Evolutionary conservation across 2,329 filamentous ascomycete species (phyloP).

Genomic region (Alternaria consortialis): DNA sequence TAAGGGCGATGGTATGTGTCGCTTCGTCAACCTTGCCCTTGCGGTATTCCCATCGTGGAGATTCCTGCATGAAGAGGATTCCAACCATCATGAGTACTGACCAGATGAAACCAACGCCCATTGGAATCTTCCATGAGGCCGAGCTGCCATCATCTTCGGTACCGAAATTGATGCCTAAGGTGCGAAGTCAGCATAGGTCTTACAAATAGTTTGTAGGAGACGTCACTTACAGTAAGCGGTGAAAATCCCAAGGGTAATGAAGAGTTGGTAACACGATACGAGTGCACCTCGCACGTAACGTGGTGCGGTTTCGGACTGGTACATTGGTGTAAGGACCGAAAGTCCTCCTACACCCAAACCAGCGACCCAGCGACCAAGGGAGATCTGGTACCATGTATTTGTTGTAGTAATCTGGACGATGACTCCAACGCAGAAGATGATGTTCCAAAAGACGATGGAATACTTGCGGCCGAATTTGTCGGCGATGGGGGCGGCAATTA

Average conservation of each 20-base stretch:
- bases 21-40: conserved; percentile 62
- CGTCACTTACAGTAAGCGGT: conserved; percentile 48
- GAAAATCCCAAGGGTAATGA: conserved; percentile 74
- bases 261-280: conserved; percentile 71
- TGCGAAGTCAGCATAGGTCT: neutral
- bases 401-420: conserved; percentile 70
- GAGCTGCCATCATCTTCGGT: conserved; percentile 61
- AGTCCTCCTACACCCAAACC: conserved; percentile 72
- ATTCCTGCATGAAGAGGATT: conserved; percentile 65
- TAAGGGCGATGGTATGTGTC: conserved; percentile 60
- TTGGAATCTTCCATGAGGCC: conserved; percentile 70
- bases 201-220: neutral
- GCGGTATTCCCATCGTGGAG: conserved; percentile 67
- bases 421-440: conserved; percentile 71
- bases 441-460: conserved; percentile 69
- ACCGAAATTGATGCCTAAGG: conserved; percentile 63
- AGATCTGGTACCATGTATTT: conserved; percentile 69
- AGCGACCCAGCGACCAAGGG: conserved; percentile 70
- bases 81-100: conserved; percentile 63
- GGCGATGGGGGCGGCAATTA: conserved; percentile 66
- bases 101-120: conserved; percentile 67
- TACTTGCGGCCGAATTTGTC: conserved; percentile 69
- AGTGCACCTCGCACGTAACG: conserved; percentile 70
- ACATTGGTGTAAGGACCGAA: conserved; percentile 67
- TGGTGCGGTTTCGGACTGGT: conserved; percentile 72